phyloP scores from a whole-genome alignment of 2,329 filamentous ascomycete genomes.

The Nannizziopsis arthrosporioides region DNA sequence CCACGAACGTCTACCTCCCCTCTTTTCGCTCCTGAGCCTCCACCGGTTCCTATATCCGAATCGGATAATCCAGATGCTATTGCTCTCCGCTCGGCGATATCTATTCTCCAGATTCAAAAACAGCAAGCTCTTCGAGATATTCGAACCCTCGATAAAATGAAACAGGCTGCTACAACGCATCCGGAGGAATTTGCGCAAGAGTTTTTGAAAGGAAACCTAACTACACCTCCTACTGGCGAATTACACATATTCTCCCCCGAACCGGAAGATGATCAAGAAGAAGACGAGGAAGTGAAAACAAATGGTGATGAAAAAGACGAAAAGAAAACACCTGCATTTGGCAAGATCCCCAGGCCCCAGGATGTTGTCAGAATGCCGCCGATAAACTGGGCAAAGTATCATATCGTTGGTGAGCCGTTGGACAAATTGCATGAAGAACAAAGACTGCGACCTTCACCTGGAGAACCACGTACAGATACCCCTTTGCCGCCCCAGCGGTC shows the following conservation, averaged over 20 bases:
- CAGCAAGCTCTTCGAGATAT: slow-evolving; percentile 68
- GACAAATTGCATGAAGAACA: slow-evolving; percentile 80
- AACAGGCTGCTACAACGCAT: slow-evolving; percentile 56
- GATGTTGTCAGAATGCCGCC: slow-evolving; percentile 75
- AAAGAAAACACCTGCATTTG: slow-evolving; percentile 37
- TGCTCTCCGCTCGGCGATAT: slow-evolving; percentile 72
- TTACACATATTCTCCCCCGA: slow-evolving; percentile 28
- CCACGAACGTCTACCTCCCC: not conserved
- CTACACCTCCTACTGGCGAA: slow-evolving; percentile 31
- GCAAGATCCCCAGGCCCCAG: slow-evolving; percentile 61
- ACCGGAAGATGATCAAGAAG: slow-evolving; percentile 25
- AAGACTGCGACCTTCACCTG: slow-evolving; percentile 46
- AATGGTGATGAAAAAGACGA: not conserved
- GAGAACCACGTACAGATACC: slow-evolving; percentile 31
- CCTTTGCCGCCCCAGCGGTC: slow-evolving; percentile 23
- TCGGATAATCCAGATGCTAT: slow-evolving; percentile 69
- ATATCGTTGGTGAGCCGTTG: slow-evolving; percentile 70
- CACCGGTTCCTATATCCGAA: slow-evolving; percentile 36
- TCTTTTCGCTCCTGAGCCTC: slow-evolving; percentile 26
- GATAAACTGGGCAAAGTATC: slow-evolving; percentile 92
- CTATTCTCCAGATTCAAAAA: slow-evolving; percentile 75
- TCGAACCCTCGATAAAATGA: slow-evolving; percentile 54
- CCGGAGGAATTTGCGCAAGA: slow-evolving; percentile 62
- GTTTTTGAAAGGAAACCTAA: slow-evolving; percentile 51
- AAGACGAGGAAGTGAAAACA: slow-evolving; percentile 13